Evolutionary conservation across 805 yeast genomes (phyloP).

Genomic region (Suhomyces xylopsoci): DNA sequence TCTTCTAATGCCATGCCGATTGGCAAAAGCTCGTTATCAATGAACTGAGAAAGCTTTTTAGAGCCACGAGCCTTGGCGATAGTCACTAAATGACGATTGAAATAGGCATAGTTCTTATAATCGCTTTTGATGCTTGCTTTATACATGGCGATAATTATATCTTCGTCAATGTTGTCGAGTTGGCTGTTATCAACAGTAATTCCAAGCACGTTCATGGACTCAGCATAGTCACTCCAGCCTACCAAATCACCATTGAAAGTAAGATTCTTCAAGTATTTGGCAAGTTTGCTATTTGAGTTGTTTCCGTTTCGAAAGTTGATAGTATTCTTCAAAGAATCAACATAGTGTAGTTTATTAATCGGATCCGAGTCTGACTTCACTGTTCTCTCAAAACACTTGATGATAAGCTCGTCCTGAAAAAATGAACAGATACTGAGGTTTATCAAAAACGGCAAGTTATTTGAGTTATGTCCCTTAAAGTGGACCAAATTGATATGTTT

Average conservation of each 20-base stretch:
- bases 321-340: conserved; percentile 32
- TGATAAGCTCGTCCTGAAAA: conserved; percentile 40
- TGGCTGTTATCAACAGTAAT: conserved; percentile 14
- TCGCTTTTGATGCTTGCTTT: conserved; percentile 27
- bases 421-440: conserved; percentile 28
- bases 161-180: conserved; percentile 26
- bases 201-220: conserved; percentile 32
- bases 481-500: conserved; percentile 27
- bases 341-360: conserved; percentile 30
- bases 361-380: conserved; percentile 34
- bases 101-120: conserved; percentile 36
- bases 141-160: conserved; percentile 34
- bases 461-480: conserved; percentile 20
- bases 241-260: conserved; percentile 27
- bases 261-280: conserved; percentile 27
- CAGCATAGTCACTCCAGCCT: conserved; percentile 33
- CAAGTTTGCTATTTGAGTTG: conserved; percentile 19
- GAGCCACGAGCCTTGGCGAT: conserved; percentile 28
- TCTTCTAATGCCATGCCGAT: conserved; percentile 32
- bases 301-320: conserved; percentile 15
- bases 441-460: conserved; percentile 24
- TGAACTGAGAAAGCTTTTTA: conserved; percentile 16
- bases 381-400: conserved; percentile 39
- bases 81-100: conserved; percentile 25
- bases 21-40: conserved; percentile 35